Percentiles rank a stretch among this genome's conserved stretches.
phyloP scores from a whole-genome alignment of 2,329 filamentous ascomycete species.

The Alternaria dauci region DNA sequence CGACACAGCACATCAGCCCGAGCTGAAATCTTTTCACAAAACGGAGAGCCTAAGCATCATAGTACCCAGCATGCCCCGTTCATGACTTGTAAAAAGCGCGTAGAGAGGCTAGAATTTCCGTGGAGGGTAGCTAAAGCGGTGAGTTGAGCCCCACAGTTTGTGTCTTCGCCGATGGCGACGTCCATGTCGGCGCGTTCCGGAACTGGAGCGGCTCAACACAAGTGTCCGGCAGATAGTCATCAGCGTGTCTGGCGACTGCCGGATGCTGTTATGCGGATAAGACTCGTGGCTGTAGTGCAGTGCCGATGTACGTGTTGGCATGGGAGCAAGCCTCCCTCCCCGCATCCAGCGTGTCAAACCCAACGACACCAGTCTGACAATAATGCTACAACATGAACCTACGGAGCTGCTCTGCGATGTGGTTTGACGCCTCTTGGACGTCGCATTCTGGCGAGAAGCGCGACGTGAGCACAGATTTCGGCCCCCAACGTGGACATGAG shows the following conservation, averaged over 20 bases:
- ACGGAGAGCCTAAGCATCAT: conserved; percentile 3
- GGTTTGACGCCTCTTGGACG: neutral
- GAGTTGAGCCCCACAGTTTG: conserved; percentile 13
- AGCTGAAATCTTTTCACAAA: conserved; percentile 1
- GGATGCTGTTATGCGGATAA: conserved; percentile 14
- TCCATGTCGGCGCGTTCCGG: conserved; percentile 10
- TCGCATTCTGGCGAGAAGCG: neutral
- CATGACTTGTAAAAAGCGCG: neutral
- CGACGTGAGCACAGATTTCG: conserved; percentile 9
- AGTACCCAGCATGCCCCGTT: conserved; percentile 1
- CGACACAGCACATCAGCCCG: neutral
- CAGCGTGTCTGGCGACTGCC: neutral
- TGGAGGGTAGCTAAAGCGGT: conserved; percentile 13
- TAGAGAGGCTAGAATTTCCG: neutral
- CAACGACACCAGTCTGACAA: neutral
- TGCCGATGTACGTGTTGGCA: conserved; percentile 1
- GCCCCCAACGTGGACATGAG: conserved; percentile 24
- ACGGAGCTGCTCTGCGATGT: conserved; percentile 2
- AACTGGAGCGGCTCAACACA: conserved; percentile 3
- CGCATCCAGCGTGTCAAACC: neutral
- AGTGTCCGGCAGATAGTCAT: neutral
- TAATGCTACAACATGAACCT: conserved; percentile 1
- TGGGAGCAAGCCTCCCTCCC: conserved; percentile 6
- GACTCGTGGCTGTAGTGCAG: conserved; percentile 3
- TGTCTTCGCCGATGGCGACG: conserved; percentile 5